These are phyloP conservation scores for Chaetomium sp. DNA, from an alignment of 2,329 filamentous ascomycete species.

Conservation along the genomic window DNA sequence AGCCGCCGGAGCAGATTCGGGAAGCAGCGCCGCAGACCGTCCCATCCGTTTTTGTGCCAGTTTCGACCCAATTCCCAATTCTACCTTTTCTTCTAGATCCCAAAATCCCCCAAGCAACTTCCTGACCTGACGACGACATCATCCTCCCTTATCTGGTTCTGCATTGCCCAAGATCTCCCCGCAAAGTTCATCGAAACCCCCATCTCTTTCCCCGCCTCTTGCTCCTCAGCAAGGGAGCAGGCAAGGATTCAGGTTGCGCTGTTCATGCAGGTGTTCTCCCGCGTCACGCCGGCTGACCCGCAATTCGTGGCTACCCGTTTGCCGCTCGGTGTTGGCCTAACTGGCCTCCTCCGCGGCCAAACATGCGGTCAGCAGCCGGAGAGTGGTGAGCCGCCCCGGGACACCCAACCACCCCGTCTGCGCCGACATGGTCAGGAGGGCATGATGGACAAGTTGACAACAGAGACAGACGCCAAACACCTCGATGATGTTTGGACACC, in stretches of 20 bases:
- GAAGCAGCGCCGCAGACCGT: background rate
- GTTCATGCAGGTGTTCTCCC: slow-evolving; percentile 11
- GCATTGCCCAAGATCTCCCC: background rate
- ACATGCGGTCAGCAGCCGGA: slow-evolving; percentile 20
- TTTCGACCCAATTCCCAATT: too few species aligned
- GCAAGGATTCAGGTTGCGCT: slow-evolving; percentile 4
- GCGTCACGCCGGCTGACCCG: slow-evolving; percentile 11
- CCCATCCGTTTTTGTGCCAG: background rate
- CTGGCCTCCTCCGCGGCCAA: slow-evolving; percentile 8
- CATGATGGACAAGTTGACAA: too few species aligned
- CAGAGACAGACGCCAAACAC: too few species aligned
- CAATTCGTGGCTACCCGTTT: slow-evolving; percentile 9
- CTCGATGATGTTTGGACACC: too few species aligned
- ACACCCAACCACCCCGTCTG: slow-evolving; percentile 1
- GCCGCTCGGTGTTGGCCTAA: slow-evolving; percentile 6
- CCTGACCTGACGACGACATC: background rate
- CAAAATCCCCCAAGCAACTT: background rate
- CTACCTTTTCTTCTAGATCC: background rate
- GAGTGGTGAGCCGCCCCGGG: slow-evolving; percentile 1
- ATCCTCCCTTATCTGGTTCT: background rate
- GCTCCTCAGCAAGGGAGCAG: background rate
- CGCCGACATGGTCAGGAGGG: too few species aligned
- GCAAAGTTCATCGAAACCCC: background rate
- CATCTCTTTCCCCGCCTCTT: background rate
- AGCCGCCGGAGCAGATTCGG: background rate